A percentile compares a stretch with the other conserved stretches of the same genome.
phyloP scores from a whole-genome alignment of 2,329 filamentous ascomycete genomes.

The Fulvia fulva region DNA sequence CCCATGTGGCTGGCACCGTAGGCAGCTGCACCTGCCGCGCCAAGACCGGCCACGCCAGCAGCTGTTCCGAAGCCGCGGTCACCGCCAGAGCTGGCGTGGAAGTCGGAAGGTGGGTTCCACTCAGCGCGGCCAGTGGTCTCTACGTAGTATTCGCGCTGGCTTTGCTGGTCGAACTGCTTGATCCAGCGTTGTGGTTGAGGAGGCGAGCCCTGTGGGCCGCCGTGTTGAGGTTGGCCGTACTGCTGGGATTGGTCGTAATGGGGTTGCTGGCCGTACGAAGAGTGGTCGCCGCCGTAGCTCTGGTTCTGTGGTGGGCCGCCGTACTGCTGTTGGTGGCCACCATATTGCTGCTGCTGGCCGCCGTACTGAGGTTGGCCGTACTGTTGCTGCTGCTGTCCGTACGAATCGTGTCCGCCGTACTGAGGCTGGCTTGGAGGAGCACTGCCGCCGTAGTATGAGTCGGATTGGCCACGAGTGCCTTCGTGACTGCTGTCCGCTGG shows the following conservation, averaged over 20 bases:
- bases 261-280: conserved; percentile 14
- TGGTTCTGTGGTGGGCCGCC: conserved; percentile 24
- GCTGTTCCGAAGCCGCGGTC: background rate
- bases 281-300: conserved; percentile 5
- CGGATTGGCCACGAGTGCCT: conserved; percentile 6
- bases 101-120: conserved; percentile 56
- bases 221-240: conserved; percentile 28
- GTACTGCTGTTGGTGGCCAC: conserved; percentile 27
- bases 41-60: background rate
- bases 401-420: conserved; percentile 6
- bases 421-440: background rate
- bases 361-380: conserved; percentile 7
- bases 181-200: conserved; percentile 59
- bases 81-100: conserved; percentile 23
- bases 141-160: conserved; percentile 62
- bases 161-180: conserved; percentile 58
- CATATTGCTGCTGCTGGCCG: conserved; percentile 21
- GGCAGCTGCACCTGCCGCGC: background rate
- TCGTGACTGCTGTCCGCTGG: conserved; percentile 6
- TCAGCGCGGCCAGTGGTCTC: conserved; percentile 60
- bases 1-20: conserved; percentile 7
- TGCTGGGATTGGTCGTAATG: conserved; percentile 25
- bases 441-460: conserved; percentile 3
- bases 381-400: conserved; percentile 12
- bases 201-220: conserved; percentile 35